Evolutionary conservation across 768 basidiomycete species (phyloP).

Genomic region (Baorangia bicolor): DNA sequence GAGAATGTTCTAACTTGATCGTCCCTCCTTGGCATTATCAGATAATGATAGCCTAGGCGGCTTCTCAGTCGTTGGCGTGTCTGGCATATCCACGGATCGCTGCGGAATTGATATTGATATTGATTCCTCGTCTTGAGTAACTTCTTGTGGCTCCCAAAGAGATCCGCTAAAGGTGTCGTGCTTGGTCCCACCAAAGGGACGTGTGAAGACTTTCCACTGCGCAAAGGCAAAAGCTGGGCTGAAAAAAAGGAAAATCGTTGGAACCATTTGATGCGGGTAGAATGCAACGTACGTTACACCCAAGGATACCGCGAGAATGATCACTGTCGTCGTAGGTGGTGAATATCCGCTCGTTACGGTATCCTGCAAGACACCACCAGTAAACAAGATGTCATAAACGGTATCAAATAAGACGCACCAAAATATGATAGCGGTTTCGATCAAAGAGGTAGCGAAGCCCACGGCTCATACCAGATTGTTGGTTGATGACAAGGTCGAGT

Average conservation of each 20-base stretch:
- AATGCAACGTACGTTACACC: slow-evolving; percentile 49
- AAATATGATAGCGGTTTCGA: slow-evolving; percentile 54
- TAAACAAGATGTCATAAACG: neutral
- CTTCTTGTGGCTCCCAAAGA: slow-evolving; percentile 25
- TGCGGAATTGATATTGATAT: slow-evolving; percentile 3
- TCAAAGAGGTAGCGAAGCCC: slow-evolving; percentile 66
- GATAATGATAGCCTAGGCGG: slow-evolving; percentile 2
- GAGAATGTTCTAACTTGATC: slow-evolving; percentile 2
- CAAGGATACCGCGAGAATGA: slow-evolving; percentile 54
- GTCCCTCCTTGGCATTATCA: slow-evolving; percentile 5
- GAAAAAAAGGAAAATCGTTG: neutral
- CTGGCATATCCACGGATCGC: slow-evolving; percentile 8
- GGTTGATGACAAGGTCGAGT: slow-evolving; percentile 54
- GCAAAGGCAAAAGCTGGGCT: slow-evolving; percentile 54
- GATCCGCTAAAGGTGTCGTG: slow-evolving; percentile 25
- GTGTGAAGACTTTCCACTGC: slow-evolving; percentile 53
- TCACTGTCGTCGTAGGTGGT: slow-evolving; percentile 48
- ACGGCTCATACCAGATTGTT: slow-evolving; percentile 60
- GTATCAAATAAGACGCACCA: slow-evolving; percentile 38
- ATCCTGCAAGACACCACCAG: slow-evolving; percentile 37
- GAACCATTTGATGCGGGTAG: neutral
- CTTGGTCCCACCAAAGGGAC: slow-evolving; percentile 42
- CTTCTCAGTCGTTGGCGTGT: slow-evolving; percentile 23
- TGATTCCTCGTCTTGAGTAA: slow-evolving; percentile 22
- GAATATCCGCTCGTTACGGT: slow-evolving; percentile 47